These are phyloP conservation scores for Thermomucor indicae-seudaticae DNA, from an alignment of 371 early-diverging fungal genomes.

Conservation along the genomic window DNA sequence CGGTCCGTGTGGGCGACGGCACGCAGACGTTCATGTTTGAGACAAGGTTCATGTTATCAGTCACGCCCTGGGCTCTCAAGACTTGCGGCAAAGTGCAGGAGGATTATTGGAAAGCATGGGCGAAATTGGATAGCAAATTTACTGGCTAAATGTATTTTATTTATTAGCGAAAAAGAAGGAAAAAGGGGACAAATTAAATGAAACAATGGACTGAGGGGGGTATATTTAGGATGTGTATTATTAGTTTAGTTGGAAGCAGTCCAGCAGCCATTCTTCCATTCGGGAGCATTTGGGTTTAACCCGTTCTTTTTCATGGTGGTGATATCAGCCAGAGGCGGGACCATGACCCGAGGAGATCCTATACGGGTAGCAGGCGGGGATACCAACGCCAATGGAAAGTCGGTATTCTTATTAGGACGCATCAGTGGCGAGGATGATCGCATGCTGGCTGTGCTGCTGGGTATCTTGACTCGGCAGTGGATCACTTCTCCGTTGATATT, in stretches of 20 bases:
- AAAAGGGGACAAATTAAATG: neutral
- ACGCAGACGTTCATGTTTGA: slow-evolving; percentile 98
- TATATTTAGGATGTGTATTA: neutral
- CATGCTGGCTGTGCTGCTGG: slow-evolving; percentile 9
- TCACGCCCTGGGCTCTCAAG: slow-evolving; percentile 83
- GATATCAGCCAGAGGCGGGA: slow-evolving; percentile 11
- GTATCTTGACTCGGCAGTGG: slow-evolving; percentile 34
- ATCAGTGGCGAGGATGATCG: slow-evolving; percentile 11
- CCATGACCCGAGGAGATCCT: slow-evolving; percentile 4
- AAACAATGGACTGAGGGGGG: neutral
- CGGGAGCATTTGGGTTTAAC: slow-evolving; percentile 36
- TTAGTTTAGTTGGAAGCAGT: no score
- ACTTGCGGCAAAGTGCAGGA: slow-evolving; percentile 69
- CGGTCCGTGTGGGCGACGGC: slow-evolving; percentile 75
- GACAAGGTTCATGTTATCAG: slow-evolving; percentile 72
- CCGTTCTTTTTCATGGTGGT: slow-evolving; percentile 17
- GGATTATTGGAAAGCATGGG: slow-evolving; percentile 80
- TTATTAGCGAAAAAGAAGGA: neutral
- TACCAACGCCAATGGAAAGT: slow-evolving; percentile 6
- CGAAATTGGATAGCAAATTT: slow-evolving; percentile 54
- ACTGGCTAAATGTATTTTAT: no score
- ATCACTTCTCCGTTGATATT: slow-evolving; percentile 28
- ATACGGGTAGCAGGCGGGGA: slow-evolving; percentile 18
- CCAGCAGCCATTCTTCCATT: slow-evolving; percentile 20
- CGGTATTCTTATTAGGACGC: slow-evolving; percentile 3